These are phyloP conservation scores for Sporothrix pseudoabietina DNA, from an alignment of 2,329 filamentous ascomycete species.

Conservation along the genomic window DNA sequence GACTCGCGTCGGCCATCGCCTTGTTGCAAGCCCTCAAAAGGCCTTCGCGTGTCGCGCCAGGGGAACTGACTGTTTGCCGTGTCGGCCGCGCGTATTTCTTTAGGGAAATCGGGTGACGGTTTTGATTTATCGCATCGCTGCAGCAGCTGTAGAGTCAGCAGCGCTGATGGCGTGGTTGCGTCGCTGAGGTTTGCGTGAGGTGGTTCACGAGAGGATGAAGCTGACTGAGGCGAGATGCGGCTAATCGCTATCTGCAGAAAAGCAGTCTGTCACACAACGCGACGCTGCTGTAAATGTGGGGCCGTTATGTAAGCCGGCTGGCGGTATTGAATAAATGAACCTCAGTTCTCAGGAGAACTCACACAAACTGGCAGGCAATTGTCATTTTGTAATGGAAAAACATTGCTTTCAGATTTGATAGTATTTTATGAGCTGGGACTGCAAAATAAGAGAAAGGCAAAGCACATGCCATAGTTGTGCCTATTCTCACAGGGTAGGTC, in stretches of 20 bases:
- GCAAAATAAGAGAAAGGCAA: too few relatives aligned
- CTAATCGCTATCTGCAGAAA: conserved; percentile 11
- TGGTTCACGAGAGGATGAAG: not conserved
- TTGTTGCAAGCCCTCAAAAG: conserved; percentile 3
- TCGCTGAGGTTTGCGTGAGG: not conserved
- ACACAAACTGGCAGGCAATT: not conserved
- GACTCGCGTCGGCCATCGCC: conserved; percentile 26
- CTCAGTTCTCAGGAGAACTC: not conserved
- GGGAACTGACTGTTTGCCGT: not conserved
- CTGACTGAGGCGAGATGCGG: not conserved
- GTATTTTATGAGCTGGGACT: too few relatives aligned
- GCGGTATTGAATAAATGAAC: not conserved
- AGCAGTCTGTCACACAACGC: conserved; percentile 14
- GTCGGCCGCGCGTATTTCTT: not conserved
- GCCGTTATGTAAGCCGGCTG: not conserved
- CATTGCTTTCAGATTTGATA: too few relatives aligned
- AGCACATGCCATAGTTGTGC: too few relatives aligned
- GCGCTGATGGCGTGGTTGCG: not conserved
- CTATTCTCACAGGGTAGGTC: too few relatives aligned
- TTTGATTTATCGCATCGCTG: not conserved
- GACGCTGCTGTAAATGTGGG: not conserved
- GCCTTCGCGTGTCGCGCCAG: not conserved
- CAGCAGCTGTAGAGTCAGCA: not conserved
- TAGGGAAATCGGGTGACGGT: not conserved
- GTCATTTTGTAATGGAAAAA: too few relatives aligned